Evolutionary conservation across 306 rosid genomes (phyloP), one percentile per base, ranked within the genome.

Genomic region (Fragaria ananassa): DNA sequence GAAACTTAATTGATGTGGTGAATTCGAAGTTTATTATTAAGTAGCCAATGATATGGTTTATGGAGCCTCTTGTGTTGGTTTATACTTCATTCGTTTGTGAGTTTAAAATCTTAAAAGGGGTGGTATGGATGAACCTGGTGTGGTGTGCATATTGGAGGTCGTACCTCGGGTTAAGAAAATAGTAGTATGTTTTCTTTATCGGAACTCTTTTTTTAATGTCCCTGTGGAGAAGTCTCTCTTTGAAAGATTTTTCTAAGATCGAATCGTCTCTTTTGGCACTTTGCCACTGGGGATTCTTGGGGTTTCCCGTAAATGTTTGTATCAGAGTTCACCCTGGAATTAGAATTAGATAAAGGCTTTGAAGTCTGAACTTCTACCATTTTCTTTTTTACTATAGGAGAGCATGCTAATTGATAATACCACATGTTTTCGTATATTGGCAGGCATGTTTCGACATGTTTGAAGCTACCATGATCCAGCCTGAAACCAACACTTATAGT

Each of bases 1-100:
- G 70, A 65, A 65, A 65, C 47, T 35, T 37, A 1, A 19, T 64
- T 34, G 23, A 58, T 34, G 56, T 71, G 71, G 9, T 72, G 29
- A 71, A 50, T 63, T 79, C 4, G 42, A 58, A 60, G 60, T 71
- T 27, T 27, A 29, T 72, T 46, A 46, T 68, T 8, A 18, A 31
- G 21, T 68, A 69, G 23, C 70, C 35, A 73, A 75, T 53, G 56
- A 49, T 56, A 21, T 56, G 31, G 31, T 56, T 9, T 47, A 35
- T 79, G 61, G 78, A 74, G 44, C 31, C 54, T 51, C 27, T 41
- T 41, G 6, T 72, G 49, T 21, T 27, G 41, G 31, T 54, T 56
- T 58, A 6, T 54, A 39, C 6, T 39, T 6, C 21, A n/a, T 60
- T 58, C 46, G 13, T 70, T 51, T 67, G 21, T 4, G 31, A 39